Base-by-base conservation (phyloP, 2,329 filamentous ascomycete genomes). In the Waltergamsia citrina region DNA sequence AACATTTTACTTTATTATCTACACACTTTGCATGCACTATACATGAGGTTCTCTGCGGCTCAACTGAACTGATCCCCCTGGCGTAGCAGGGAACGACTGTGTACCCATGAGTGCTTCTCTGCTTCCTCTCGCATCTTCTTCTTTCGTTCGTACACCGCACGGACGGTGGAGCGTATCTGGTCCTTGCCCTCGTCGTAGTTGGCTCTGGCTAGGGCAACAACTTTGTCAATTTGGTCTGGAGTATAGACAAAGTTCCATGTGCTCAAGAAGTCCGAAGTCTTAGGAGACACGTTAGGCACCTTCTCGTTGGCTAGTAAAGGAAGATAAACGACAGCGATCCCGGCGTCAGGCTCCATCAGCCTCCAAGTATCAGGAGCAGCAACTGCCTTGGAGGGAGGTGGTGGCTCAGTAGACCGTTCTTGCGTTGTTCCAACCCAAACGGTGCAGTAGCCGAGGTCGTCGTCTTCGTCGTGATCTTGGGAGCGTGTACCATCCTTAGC, bases 181-280 rank as follows among this genome's bases (percentile, higher is more conserved):
- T 85, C 82, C 32, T 74, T 74, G 1, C 90, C 87, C 53, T 94
- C 85, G 6, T 74, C 68, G 45, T 86, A 98, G 56, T 98, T 98
- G 9, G 85, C 85, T 36, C 77, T 71, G 2, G 92, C 88, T 19
- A 98, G 69, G 5, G 72, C 69, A 3, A 94, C 81, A 1, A 94
- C 86, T 18, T 75, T 74, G 46, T 96, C 88, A 34, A 98, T 78
- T 55, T 98, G 81, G 37, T 92, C 80, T 0, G 87, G 81, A 3
- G 84, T 93, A 56, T 96, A 98, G 20, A 95, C 79, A 53, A 96
- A 96, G 53, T 98, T 98, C 92, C 92, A 98, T 0, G 92, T 98
- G 45, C 78, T 85, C 65, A 96, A 77, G 57, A 87, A 96, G 39
- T 94, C 86, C 34, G 76, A 83, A 3, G 72, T 74, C 17, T 79